phyloP scores from a whole-genome alignment of 768 basidiomycete species.

The Fibroporia radiculosa region DNA sequence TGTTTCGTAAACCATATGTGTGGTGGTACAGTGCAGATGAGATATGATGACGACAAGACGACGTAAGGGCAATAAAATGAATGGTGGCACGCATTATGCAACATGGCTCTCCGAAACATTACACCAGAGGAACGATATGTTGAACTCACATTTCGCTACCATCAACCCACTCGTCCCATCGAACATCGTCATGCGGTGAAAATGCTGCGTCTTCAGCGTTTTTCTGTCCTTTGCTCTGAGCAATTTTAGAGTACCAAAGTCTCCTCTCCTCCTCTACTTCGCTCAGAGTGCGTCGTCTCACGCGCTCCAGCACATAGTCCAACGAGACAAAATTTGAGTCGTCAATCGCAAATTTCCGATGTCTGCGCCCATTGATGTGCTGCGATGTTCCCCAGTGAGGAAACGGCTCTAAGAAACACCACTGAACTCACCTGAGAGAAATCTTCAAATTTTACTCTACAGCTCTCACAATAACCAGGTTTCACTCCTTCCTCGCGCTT shows the following conservation, averaged over 20 bases:
- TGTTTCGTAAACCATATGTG: too few species aligned
- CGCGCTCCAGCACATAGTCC: slow-evolving; percentile 63
- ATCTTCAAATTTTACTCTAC: slow-evolving; percentile 82
- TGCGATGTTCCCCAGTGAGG: slow-evolving; percentile 25
- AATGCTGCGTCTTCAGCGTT: slow-evolving; percentile 8
- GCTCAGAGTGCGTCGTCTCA: slow-evolving; percentile 38
- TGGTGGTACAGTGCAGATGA: too few species aligned
- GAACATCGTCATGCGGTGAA: slow-evolving; percentile 14
- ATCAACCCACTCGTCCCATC: slow-evolving; percentile 22
- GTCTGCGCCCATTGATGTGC: slow-evolving; percentile 69
- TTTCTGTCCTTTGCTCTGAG: not conserved
- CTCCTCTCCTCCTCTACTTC: slow-evolving; percentile 21
- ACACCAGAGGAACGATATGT: too few species aligned
- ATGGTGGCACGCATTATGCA: too few species aligned
- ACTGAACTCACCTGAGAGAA: slow-evolving; percentile 60
- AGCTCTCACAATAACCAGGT: slow-evolving; percentile 97
- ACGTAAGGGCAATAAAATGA: too few species aligned
- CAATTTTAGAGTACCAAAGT: slow-evolving; percentile 3
- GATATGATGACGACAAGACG: not conserved
- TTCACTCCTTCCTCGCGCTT: slow-evolving; percentile 83
- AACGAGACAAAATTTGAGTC: slow-evolving; percentile 72
- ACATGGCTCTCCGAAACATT: not conserved
- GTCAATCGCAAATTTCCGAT: slow-evolving; percentile 76
- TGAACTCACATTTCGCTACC: not conserved
- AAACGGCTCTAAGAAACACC: slow-evolving; percentile 4